Base-by-base conservation (phyloP, 768 basidiomycete species). In the Phylloporus rhodoxanthus region DNA sequence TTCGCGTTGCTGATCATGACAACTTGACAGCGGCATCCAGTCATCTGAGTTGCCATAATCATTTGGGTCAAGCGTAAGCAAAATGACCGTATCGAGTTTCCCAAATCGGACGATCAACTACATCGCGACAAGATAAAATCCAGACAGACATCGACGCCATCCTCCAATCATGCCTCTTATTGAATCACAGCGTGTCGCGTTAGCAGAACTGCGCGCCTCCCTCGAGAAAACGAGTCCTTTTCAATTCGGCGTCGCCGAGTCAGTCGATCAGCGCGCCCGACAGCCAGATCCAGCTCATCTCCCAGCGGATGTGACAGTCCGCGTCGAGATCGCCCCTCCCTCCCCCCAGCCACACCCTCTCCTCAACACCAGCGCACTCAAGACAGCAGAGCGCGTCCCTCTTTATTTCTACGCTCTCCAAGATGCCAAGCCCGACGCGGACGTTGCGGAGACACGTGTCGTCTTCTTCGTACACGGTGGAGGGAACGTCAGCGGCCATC, bases 401-500 rank as follows among this genome's bases (percentile, higher is more conserved):
- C n/a, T 42, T 17, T 42, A 42, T 25, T 64, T 61, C 26, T 66
- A 39, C 8, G 1, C 54, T 30, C 53, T 54, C 41, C 14, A 13
- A 19, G 17, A 21, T 21, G 25, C 46, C 25, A 20, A 21, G 19
- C 11, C 36, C 8, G 15, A 17, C 2, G 11, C 23, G 2, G 25
- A 48, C 0, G 33, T 19, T 3, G 30, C 45, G 0, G 37, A 60
- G 14, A 51, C 51, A 15, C 50, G 26, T 17, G 52, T 61, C 43
- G 39, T 66, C 23, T 54, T 64, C 49, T 57, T 52, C 36, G 40
- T 63, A 13, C 63, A 65, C 14, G 61, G 63, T 5, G 63, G 63
- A 11, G 63, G 45, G 2, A 50, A 58, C n/a, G 0, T 58, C 41
- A 0, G 15, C 5, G 62, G 64, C 0, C 59, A 59, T 29, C 64